Evolutionary conservation across 2,329 filamentous ascomycete genomes (phyloP).

Genomic region (Verticillium dahliae): DNA sequence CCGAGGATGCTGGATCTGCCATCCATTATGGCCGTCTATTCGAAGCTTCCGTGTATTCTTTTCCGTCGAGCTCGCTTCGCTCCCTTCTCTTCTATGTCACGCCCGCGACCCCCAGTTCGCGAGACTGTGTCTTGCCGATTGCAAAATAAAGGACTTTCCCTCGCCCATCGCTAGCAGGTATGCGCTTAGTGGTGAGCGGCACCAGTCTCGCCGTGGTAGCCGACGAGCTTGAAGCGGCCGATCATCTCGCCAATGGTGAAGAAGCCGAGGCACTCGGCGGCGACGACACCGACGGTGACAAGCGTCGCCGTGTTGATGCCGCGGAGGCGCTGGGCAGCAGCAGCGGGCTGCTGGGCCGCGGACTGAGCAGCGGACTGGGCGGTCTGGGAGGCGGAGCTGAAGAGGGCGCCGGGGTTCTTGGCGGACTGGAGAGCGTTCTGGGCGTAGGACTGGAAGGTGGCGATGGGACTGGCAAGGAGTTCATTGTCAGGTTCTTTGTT

Average conservation of each 20-base stretch:
- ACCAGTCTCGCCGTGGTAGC: conserved; percentile 69
- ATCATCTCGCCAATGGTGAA: conserved; percentile 98
- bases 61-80: background rate
- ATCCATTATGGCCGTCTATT: background rate
- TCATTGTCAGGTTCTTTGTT: conserved; percentile 4
- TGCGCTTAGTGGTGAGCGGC: conserved; percentile 51
- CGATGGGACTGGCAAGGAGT: conserved; percentile 51
- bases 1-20: background rate
- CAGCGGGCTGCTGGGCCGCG: conserved; percentile 36
- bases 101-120: background rate
- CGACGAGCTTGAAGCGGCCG: conserved; percentile 88
- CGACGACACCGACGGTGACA: conserved; percentile 66
- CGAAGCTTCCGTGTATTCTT: background rate
- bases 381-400: conserved; percentile 50
- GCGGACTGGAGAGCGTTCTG: conserved; percentile 65
- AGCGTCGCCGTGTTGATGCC: conserved; percentile 67
- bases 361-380: conserved; percentile 51
- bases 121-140: background rate
- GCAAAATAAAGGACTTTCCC: background rate
- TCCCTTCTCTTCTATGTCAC: background rate
- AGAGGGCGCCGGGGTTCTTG: conserved; percentile 58
- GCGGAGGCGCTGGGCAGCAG: conserved; percentile 43
- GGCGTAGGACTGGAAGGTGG: conserved; percentile 83
- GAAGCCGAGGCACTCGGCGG: conserved; percentile 87
- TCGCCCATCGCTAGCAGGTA: background rate